These are phyloP conservation scores for Blastomyces gilchristii DNA, from an alignment of 2,329 filamentous ascomycete species.

Conservation along the genomic window DNA sequence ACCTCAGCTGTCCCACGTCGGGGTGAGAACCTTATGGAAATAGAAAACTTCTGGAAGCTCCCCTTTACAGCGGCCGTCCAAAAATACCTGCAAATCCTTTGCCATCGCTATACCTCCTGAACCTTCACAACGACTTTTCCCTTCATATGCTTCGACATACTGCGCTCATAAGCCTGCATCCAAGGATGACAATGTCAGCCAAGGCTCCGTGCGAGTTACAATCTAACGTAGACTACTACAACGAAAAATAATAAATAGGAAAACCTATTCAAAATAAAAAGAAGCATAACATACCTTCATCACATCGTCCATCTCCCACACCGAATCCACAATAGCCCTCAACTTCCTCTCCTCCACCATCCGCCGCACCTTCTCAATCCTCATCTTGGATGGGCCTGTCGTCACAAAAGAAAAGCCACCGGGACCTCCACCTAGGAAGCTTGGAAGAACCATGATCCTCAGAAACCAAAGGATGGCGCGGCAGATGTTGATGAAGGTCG, in stretches of 20 bases:
- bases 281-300: background rate
- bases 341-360: background rate
- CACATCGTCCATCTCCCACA: slow-evolving; percentile 1
- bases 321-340: background rate
- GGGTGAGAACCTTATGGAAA: background rate
- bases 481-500: background rate
- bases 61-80: no score
- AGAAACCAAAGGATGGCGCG: background rate
- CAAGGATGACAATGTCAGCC: background rate
- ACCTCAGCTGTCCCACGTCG: background rate
- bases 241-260: background rate
- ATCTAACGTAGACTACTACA: background rate
- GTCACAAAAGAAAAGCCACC: background rate
- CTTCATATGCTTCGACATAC: background rate
- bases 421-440: background rate
- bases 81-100: background rate
- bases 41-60: background rate
- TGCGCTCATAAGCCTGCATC: background rate
- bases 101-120: background rate
- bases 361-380: background rate
- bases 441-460: background rate
- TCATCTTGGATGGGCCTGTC: background rate
- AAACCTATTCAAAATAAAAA: background rate
- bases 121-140: slow-evolving; percentile 1
- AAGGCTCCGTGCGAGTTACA: background rate